Percentiles rank a stretch among this genome's conserved stretches.
Conservation (phyloP, 2,329 filamentous ascomycete species). For the Chalaropsis thielavioides region DNA sequence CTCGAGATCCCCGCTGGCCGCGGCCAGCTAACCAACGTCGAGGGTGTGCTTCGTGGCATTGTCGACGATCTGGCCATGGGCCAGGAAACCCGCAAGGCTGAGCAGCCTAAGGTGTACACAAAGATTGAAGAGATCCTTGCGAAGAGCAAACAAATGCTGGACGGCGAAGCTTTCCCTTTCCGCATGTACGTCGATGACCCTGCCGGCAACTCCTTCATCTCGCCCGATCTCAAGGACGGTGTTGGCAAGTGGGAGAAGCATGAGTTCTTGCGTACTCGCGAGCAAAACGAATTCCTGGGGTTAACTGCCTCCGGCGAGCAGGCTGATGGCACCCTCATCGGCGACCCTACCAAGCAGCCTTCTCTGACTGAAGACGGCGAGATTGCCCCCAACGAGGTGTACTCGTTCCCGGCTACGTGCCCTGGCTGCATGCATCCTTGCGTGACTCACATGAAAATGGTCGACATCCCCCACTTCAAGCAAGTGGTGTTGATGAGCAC, state of each 20-base stretch:
- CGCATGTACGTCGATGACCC: constrained; percentile 78
- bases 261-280: constrained; percentile 67
- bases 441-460: constrained; percentile 95
- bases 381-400: constrained; percentile 84
- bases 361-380: constrained; percentile 46
- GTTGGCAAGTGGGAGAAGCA: constrained; percentile 80
- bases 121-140: constrained; percentile 66
- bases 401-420: constrained; percentile 81
- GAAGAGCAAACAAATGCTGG: constrained; percentile 62
- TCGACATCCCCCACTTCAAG: constrained; percentile 95
- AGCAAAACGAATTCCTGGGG: constrained; percentile 77
- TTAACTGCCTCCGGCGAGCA: constrained; percentile 43
- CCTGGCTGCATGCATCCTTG: constrained; percentile 79
- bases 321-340: constrained; percentile 26
- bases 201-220: constrained; percentile 92
- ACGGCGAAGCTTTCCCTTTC: constrained; percentile 70
- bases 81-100: constrained; percentile 66
- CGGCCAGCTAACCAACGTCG: constrained; percentile 84
- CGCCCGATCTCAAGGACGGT: constrained; percentile 64
- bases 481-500: constrained; percentile 94
- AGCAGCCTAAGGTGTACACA: constrained; percentile 60
- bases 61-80: constrained; percentile 67
- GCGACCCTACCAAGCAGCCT: constrained; percentile 19
- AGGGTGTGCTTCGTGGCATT: constrained; percentile 68
- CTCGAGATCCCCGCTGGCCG: constrained; percentile 84